phyloP scores from a whole-genome alignment of 345 rosid genomes.

The Salix viminalis region DNA sequence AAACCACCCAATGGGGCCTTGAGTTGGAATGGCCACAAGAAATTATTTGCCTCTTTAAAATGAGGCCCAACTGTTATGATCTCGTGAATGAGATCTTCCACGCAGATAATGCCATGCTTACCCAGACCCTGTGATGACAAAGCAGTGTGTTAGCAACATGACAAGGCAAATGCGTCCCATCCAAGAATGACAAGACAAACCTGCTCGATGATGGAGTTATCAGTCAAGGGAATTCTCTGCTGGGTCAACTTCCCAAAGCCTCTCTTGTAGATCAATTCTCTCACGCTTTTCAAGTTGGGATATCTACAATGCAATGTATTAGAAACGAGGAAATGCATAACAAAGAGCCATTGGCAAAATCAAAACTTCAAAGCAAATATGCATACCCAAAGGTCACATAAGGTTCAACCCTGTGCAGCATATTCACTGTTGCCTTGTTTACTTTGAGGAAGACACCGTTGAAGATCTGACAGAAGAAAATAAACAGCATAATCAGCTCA shows the following conservation, averaged over 20 bases:
- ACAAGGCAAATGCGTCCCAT: neutral
- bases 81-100: constrained; percentile 83
- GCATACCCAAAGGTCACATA: constrained; percentile 88
- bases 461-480: constrained; percentile 50
- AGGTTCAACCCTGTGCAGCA: constrained; percentile 91
- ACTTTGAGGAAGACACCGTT: constrained; percentile 92
- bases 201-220: constrained; percentile 75
- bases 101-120: constrained; percentile 61
- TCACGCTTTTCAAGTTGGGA: constrained; percentile 88
- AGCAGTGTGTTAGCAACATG: neutral
- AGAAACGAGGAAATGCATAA: neutral
- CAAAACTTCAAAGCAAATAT: neutral
- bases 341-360: neutral
- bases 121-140: constrained; percentile 50
- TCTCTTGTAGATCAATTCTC: constrained; percentile 81
- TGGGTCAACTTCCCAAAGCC: constrained; percentile 81
- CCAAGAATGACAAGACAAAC: constrained; percentile 19
- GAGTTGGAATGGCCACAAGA: constrained; percentile 91
- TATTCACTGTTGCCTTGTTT: constrained; percentile 84
- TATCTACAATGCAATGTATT: constrained; percentile 37
- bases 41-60: constrained; percentile 87
- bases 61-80: constrained; percentile 87
- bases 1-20: constrained; percentile 86
- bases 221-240: constrained; percentile 74
- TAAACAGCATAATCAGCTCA: neutral